Conservation (phyloP, 2,329 filamentous ascomycete species). For the Neonectria hederae region DNA sequence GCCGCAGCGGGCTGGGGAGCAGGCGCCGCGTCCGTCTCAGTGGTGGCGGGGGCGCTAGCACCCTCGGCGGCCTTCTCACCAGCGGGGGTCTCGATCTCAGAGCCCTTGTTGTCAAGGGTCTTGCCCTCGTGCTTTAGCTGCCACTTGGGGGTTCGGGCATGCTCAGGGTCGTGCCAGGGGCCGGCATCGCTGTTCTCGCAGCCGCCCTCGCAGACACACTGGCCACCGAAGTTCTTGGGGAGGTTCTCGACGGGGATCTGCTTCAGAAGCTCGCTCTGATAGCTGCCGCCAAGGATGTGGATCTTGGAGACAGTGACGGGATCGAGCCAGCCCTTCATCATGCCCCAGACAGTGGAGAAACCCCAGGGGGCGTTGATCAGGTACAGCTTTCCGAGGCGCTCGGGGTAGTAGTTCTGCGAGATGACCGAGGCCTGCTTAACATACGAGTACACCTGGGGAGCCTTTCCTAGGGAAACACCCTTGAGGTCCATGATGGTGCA, state of each 20-base stretch:
- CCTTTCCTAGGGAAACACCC: constrained; percentile 85
- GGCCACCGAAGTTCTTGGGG: constrained; percentile 85
- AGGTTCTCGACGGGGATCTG: constrained; percentile 93
- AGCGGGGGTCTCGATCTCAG: constrained; percentile 47
- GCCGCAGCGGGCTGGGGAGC: constrained; percentile 50
- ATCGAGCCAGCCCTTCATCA: constrained; percentile 94
- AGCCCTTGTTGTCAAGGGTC: constrained; percentile 54
- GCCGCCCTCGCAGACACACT: constrained; percentile 82
- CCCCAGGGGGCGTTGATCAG: constrained; percentile 98
- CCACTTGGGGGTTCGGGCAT: constrained; percentile 72
- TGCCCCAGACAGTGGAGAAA: constrained; percentile 84
- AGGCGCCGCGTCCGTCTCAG: constrained; percentile 47
- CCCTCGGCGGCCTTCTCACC: constrained; percentile 44
- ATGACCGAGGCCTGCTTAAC: constrained; percentile 85
- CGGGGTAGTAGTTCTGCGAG: constrained; percentile 99
- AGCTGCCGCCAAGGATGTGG: constrained; percentile 82
- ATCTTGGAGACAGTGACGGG: constrained; percentile 98
- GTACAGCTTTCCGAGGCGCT: constrained; percentile 95
- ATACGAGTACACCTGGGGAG: constrained; percentile 87
- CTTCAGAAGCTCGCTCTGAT: constrained; percentile 83
- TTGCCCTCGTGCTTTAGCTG: constrained; percentile 57
- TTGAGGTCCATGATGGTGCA: constrained; percentile 99
- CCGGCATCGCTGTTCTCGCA: constrained; percentile 89
- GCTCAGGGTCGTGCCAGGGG: constrained; percentile 83
- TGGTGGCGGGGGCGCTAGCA: constrained; percentile 38